A percentile compares a stretch with the other conserved stretches of the same genome.
These are phyloP conservation scores for Vigna mungo DNA, from an alignment of 306 rosid species.

Conservation along the genomic window DNA sequence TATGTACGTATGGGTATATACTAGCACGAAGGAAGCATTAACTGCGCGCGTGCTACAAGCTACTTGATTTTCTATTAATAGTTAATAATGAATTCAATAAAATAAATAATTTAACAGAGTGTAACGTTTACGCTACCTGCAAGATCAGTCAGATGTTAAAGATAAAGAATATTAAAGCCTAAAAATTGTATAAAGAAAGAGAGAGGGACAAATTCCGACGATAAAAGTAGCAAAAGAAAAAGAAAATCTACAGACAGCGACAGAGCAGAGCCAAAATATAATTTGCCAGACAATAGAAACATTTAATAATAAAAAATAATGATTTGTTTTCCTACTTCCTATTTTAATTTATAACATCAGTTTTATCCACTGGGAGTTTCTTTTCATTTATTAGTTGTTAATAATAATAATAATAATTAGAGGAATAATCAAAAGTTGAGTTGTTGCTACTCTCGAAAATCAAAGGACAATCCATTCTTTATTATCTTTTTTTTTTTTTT, in stretches of 20 bases:
- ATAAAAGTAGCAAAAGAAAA: neutral
- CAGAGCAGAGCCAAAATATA: slow-evolving; percentile 21
- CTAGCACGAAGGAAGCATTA: neutral
- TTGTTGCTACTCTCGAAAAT: slow-evolving; percentile 60
- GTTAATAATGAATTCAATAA: neutral
- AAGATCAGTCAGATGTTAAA: neutral
- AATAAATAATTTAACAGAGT: neutral
- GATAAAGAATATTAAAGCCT: neutral
- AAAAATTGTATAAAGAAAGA: neutral
- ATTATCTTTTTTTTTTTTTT: slow-evolving; percentile 7
- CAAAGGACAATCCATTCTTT: slow-evolving; percentile 48
- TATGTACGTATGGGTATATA: neutral
- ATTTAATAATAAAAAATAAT: neutral
- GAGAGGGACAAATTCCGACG: slow-evolving; percentile 15
- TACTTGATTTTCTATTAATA: neutral
- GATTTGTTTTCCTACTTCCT: neutral
- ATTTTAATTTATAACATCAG: neutral
- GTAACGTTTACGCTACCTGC: slow-evolving; percentile 10
- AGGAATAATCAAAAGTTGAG: slow-evolving; percentile 48
- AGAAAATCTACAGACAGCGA: slow-evolving; percentile 36
- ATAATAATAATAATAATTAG: neutral
- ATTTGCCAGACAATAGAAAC: neutral
- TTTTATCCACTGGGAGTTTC: slow-evolving; percentile 21
- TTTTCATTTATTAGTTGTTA: neutral
- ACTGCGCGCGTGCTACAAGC: neutral